Conservation (phyloP, 257 asterid genomes). For the Solanum chilense region DNA sequence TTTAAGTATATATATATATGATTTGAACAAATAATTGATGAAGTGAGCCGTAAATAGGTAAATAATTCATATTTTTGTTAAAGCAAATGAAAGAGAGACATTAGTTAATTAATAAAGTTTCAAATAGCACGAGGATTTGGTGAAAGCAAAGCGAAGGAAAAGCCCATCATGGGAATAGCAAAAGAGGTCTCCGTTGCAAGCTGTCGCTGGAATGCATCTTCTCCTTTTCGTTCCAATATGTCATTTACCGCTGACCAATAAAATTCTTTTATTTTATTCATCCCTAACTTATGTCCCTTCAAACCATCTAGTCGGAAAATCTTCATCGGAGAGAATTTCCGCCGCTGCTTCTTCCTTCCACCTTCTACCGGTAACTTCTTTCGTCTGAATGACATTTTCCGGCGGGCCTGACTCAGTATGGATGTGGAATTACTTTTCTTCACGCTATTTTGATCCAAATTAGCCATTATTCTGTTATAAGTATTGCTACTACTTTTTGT, state of each 20-base stretch:
- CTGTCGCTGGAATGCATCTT: conserved; percentile 45
- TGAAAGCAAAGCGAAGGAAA: conserved; percentile 23
- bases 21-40: background rate
- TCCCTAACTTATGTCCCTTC: conserved; percentile 16
- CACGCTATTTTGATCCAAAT: conserved; percentile 1
- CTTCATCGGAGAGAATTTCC: conserved; percentile 25
- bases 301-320: conserved; percentile 32
- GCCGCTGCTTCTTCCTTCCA: conserved; percentile 37
- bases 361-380: conserved; percentile 19
- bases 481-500: background rate
- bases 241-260: conserved; percentile 29
- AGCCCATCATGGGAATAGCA: conserved; percentile 64
- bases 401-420: conserved; percentile 8
- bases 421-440: background rate
- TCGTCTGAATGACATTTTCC: conserved; percentile 13
- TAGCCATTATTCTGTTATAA: conserved; percentile 10
- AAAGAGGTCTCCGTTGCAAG: conserved; percentile 47
- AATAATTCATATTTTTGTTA: background rate
- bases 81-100: background rate
- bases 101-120: background rate
- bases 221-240: conserved; percentile 20
- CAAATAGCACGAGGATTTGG: background rate
- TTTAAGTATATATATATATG: background rate
- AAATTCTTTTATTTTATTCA: conserved; percentile 32
- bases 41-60: background rate